phyloP scores from a whole-genome alignment of 139 green algal species.

The Volvox africanus region DNA sequence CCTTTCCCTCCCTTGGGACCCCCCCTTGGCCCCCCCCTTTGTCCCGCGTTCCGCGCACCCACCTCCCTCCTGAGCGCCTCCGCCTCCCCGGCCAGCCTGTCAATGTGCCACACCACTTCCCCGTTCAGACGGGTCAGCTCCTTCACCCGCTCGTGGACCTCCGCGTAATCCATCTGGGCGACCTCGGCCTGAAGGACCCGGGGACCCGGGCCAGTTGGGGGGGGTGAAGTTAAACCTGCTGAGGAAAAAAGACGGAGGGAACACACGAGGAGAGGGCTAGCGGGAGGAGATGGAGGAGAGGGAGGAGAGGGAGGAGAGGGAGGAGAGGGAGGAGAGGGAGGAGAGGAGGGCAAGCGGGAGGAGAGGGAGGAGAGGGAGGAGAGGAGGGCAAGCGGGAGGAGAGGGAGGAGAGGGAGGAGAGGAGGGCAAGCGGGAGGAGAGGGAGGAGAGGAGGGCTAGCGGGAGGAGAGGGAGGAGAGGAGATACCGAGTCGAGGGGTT shows the following conservation, averaged over 20 bases:
- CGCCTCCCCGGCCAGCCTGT: conserved; percentile 41
- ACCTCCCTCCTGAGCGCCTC: conserved; percentile 51
- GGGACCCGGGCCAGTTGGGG: neutral
- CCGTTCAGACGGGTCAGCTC: conserved; percentile 16
- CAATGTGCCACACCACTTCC: conserved; percentile 50
- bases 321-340: too few relatives aligned
- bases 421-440: too few relatives aligned
- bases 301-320: too few relatives aligned
- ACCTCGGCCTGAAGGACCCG: neutral
- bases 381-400: too few relatives aligned
- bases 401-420: too few relatives aligned
- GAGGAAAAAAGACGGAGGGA: neutral
- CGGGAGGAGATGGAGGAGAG: too few relatives aligned
- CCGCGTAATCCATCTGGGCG: conserved; percentile 28
- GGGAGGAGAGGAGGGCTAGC: too few relatives aligned
- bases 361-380: too few relatives aligned
- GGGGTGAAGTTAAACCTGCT: neutral
- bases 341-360: too few relatives aligned
- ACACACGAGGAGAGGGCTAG: neutral
- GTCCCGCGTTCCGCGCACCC: neutral
- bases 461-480: too few relatives aligned
- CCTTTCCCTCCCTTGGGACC: neutral
- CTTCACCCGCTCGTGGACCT: neutral
- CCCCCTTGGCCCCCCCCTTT: neutral
- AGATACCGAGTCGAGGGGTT: too few relatives aligned